A percentile compares a stretch with the other conserved stretches of the same genome.
These are phyloP conservation scores for Colletotrichum sp. DNA, from an alignment of 2,329 filamentous ascomycete genomes.

Conservation along the genomic window DNA sequence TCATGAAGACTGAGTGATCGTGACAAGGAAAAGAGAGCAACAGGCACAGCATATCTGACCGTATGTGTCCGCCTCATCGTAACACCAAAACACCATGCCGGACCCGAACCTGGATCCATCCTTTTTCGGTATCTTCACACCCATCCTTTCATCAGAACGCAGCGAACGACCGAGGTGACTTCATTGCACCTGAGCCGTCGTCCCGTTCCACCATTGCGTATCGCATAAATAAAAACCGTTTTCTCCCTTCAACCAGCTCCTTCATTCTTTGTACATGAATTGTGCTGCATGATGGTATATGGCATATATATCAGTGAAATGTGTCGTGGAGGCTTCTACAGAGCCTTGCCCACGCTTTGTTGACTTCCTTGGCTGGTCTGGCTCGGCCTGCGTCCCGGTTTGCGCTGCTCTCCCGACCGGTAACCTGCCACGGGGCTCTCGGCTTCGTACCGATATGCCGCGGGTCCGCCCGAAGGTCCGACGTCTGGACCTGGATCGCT, in stretches of 20 bases:
- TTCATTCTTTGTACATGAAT: conserved; percentile 12
- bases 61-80: neutral
- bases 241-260: neutral
- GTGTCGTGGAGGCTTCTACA: neutral
- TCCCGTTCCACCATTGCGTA: neutral
- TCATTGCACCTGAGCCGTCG: neutral
- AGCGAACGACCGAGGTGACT: neutral
- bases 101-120: neutral
- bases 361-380: conserved; percentile 15
- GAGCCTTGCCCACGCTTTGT: conserved; percentile 22
- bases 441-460: conserved; percentile 25
- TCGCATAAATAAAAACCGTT: neutral
- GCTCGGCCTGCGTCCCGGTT: conserved; percentile 1
- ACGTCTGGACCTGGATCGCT: conserved; percentile 62
- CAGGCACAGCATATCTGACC: neutral
- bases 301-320: neutral
- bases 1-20: neutral
- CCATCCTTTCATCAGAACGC: neutral
- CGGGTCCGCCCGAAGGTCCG: conserved; percentile 37
- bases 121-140: conserved; percentile 10
- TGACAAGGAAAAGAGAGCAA: neutral
- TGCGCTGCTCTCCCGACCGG: conserved; percentile 18
- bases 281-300: neutral
- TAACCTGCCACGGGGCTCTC: conserved; percentile 29
- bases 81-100: conserved; percentile 8